Conservation (phyloP, 2,329 filamentous ascomycete genomes). For the Thelonectria rubi region DNA sequence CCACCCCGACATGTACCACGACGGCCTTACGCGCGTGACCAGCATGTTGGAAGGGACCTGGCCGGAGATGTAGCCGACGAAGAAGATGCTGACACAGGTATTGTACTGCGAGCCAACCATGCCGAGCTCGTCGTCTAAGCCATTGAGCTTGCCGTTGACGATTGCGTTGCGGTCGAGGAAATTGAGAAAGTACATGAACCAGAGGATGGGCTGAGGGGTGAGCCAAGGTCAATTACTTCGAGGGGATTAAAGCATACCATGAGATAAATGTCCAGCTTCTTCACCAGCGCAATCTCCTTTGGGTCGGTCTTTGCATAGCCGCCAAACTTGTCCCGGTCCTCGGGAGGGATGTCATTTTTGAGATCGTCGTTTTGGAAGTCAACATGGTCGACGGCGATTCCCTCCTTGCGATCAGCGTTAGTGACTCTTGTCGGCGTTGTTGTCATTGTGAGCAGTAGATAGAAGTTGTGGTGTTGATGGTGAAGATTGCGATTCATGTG, state of each 20-base stretch:
- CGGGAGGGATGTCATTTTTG: background rate
- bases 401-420: background rate
- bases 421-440: background rate
- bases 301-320: conserved; percentile 34
- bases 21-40: conserved; percentile 53
- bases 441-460: background rate
- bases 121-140: conserved; percentile 61
- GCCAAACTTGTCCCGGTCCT: conserved; percentile 33
- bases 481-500: background rate
- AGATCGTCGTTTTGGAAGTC: conserved; percentile 2
- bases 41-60: conserved; percentile 54
- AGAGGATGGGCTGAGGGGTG: conserved; percentile 44
- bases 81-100: conserved; percentile 47
- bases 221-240: background rate
- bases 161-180: conserved; percentile 64
- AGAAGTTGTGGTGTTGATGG: background rate
- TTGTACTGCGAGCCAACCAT: conserved; percentile 52
- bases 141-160: conserved; percentile 64
- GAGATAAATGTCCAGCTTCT: conserved; percentile 22
- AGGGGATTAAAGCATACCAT: conserved; percentile 1
- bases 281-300: conserved; percentile 23
- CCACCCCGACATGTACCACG: conserved; percentile 53
- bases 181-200: conserved; percentile 53
- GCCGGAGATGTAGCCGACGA: conserved; percentile 30
- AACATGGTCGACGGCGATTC: conserved; percentile 6